phyloP scores from a whole-genome alignment of 176 grass and related monocot genomes.

The Oryza officinalis region DNA sequence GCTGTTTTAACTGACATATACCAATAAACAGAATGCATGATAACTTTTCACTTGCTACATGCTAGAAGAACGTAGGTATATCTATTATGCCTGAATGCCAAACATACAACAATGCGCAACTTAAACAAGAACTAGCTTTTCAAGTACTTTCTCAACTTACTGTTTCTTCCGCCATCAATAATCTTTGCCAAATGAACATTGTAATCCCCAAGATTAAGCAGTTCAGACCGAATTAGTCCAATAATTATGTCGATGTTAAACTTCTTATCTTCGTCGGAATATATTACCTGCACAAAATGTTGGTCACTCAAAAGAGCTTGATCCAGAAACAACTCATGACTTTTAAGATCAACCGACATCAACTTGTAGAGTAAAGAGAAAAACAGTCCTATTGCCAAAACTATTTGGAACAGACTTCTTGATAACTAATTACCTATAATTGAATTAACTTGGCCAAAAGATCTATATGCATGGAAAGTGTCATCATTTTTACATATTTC shows the following conservation, averaged over 20 bases:
- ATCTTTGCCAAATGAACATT: conserved; percentile 89
- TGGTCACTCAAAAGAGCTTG: neutral
- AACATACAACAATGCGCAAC: neutral
- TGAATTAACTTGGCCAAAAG: neutral
- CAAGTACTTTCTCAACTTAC: conserved; percentile 55
- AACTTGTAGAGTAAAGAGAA: conserved; percentile 14
- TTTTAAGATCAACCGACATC: neutral
- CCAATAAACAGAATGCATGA: neutral
- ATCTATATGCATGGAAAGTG: neutral
- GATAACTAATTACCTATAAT: neutral
- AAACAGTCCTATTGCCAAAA: neutral
- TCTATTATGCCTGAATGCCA: neutral
- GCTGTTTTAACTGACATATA: neutral
- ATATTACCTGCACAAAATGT: conserved; percentile 74
- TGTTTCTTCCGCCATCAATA: conserved; percentile 89
- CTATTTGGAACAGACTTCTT: neutral
- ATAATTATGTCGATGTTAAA: conserved; percentile 78
- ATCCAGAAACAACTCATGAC: neutral
- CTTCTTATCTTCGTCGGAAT: conserved; percentile 87
- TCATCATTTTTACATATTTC: neutral
- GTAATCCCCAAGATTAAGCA: conserved; percentile 88
- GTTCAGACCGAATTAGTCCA: conserved; percentile 83
- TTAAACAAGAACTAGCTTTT: neutral
- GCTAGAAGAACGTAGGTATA: neutral
- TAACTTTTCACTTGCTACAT: neutral